Evolutionary conservation across 1,284 basidiomycete genomes (phyloP).

Genomic region (Sporisorium exsertum): DNA sequence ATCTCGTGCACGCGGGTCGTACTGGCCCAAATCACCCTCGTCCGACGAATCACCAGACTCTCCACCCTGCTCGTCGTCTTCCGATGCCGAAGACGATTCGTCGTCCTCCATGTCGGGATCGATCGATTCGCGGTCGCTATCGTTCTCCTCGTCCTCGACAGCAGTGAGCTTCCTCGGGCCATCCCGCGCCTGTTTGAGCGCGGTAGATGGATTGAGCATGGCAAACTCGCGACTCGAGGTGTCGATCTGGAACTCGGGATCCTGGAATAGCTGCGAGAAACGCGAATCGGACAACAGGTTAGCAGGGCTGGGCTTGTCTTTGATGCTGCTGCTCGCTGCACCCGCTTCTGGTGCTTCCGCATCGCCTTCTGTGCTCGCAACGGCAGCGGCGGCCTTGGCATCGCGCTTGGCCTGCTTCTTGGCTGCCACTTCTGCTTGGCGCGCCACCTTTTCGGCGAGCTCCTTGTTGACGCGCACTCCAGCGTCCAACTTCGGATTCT

Average conservation of each 20-base stretch:
- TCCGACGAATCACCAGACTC: conserved; percentile 71
- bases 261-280: conserved; percentile 90
- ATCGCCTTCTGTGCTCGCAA: conserved; percentile 57
- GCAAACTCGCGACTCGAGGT: conserved; percentile 86
- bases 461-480: conserved; percentile 87
- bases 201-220: conserved; percentile 87
- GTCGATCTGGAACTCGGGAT: conserved; percentile 94
- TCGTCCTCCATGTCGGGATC: conserved; percentile 63
- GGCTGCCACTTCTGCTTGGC: conserved; percentile 77
- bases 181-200: conserved; percentile 57
- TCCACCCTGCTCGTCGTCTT: conserved; percentile 13
- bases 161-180: conserved; percentile 75
- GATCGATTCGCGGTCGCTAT: conserved; percentile 82
- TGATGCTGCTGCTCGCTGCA: conserved; percentile 59
- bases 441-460: conserved; percentile 85
- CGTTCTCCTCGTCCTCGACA: conserved; percentile 86
- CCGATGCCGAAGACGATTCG: conserved; percentile 8
- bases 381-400: conserved; percentile 23
- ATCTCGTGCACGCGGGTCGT: conserved; percentile 52
- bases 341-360: conserved; percentile 68
- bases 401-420: conserved; percentile 70
- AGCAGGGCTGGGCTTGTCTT: conserved; percentile 26
- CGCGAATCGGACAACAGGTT: conserved; percentile 84
- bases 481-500: conserved; percentile 55
- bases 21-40: conserved; percentile 54